Evolutionary conservation across 495 filamentous ascomycete genomes (phyloP), one percentile per base, ranked within the genome.

Genomic region (Aspergillus affinis): DNA sequence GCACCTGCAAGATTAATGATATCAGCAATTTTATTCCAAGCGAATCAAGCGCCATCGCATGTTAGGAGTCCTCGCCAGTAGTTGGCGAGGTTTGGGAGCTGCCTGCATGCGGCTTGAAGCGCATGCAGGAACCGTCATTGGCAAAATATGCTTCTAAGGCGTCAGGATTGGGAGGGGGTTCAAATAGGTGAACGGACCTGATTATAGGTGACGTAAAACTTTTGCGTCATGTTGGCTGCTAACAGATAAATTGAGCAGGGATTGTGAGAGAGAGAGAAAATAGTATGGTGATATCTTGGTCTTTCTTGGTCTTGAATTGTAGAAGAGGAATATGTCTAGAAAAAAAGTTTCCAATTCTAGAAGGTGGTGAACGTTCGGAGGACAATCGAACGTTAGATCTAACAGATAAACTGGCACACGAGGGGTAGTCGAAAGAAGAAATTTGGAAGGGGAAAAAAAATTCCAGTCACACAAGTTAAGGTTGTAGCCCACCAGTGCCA

Each of bases 161-260:
- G 2, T 41, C 8, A 48, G 20, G 7, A 12, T 19, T 3, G 18
- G 23, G 17, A 52, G 41, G 53, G 41, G 32, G 36, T 58, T 36
- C 51, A 60, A 48, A 36, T 45, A 57, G 32, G 58, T n/a, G 45
- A 55, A 67, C 83, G 72, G 81, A 93, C 91, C 86, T 97, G 84
- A 74, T 97, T 97, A 74, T 97, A 97, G 59, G 92, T 95, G 72
- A 97, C 87, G 76, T 96, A 97, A 68, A 92, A 74, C 72, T 96
- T 96, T 73, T 93, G 82, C 54, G 91, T 84, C 90, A 97, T 96
- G 8, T 71, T 87, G 75, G 57, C 59, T 32, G 29, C 15, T 21
- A 10, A 48, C 46, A 48, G 46, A 12, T 7, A n/a, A 6, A 4
- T 48, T 7, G 36, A 58, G 51, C 58, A 62, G 29, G 55, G 49